A percentile compares a stretch with the other conserved stretches of the same genome.
These are phyloP conservation scores for Hericium erinaceus DNA, from an alignment of 768 basidiomycete genomes.

Conservation along the genomic window DNA sequence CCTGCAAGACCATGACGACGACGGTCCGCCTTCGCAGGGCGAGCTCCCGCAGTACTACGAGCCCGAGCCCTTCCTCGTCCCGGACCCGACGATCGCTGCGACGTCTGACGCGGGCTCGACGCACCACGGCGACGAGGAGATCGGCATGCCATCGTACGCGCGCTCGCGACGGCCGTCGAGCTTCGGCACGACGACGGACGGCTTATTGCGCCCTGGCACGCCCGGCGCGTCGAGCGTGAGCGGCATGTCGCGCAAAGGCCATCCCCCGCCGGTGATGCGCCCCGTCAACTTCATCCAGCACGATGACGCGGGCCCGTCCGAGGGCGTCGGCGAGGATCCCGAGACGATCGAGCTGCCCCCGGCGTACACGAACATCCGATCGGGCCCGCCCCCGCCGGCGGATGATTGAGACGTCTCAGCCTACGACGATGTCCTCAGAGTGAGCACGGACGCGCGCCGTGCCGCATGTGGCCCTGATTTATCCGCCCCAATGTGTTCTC, in stretches of 20 bases:
- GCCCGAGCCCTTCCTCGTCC: conserved; percentile 68
- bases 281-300: conserved; percentile 79
- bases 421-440: too few species aligned
- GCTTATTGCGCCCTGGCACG: conserved; percentile 11
- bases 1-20: conserved; percentile 44
- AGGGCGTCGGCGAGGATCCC: conserved; percentile 31
- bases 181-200: background rate
- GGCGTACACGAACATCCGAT: conserved; percentile 60
- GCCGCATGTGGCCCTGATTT: background rate
- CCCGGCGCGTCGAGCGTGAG: conserved; percentile 20
- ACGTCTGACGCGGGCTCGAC: conserved; percentile 26
- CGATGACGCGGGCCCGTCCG: conserved; percentile 66
- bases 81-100: conserved; percentile 45
- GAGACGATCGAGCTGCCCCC: conserved; percentile 82
- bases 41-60: conserved; percentile 63
- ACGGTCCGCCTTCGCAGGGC: conserved; percentile 33
- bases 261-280: conserved; percentile 41
- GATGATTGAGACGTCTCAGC: too few species aligned
- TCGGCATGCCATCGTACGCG: background rate
- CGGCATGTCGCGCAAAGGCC: conserved; percentile 35
- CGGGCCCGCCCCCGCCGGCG: background rate
- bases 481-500: background rate
- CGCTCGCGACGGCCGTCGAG: conserved; percentile 12
- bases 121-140: conserved; percentile 10
- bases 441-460: too few species aligned